Conservation (phyloP, 2,329 filamentous ascomycete species). For the Venturia effusa region DNA sequence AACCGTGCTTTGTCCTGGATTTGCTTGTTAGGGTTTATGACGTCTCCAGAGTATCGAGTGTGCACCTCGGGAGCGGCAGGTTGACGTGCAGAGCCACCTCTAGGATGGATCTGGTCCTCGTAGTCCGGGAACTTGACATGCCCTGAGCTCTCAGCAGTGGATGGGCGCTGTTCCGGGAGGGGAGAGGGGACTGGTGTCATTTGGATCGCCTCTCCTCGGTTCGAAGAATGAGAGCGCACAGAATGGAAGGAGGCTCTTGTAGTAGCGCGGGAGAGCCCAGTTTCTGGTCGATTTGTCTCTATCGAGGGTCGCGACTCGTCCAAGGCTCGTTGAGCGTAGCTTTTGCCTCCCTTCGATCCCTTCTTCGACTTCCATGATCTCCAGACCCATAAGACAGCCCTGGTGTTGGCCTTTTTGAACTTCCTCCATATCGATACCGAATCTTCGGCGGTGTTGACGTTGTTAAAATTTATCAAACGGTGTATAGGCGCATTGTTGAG, state of each 20-base stretch:
- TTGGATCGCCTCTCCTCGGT: constrained; percentile 60
- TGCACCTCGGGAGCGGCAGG: constrained; percentile 18
- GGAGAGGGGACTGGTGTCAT: constrained; percentile 94
- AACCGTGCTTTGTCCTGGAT: constrained; percentile 67
- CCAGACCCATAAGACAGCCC: constrained; percentile 46
- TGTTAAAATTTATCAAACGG: constrained; percentile 75
- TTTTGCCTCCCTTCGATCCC: constrained; percentile 32
- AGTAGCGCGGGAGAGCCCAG: constrained; percentile 40
- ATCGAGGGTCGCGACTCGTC: constrained; percentile 56
- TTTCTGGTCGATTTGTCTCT: constrained; percentile 45
- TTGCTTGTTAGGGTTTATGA: constrained; percentile 63
- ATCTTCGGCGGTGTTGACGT: constrained; percentile 86
- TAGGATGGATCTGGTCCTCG: constrained; percentile 7
- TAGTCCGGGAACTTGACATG: constrained; percentile 1
- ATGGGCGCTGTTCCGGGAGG: constrained; percentile 33
- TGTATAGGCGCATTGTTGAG: constrained; percentile 95
- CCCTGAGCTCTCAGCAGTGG: not conserved
- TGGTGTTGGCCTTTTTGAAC: constrained; percentile 79
- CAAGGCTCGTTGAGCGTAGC: constrained; percentile 36
- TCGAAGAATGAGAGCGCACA: constrained; percentile 21
- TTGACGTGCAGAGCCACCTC: constrained; percentile 12
- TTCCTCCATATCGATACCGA: constrained; percentile 75
- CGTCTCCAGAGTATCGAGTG: constrained; percentile 47
- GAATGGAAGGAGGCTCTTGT: constrained; percentile 28
- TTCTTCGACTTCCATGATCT: constrained; percentile 32